Evolutionary conservation across 495 filamentous ascomycete species (phyloP), one percentile per base, ranked within the genome.

Genomic region (Bombardia bombarda): DNA sequence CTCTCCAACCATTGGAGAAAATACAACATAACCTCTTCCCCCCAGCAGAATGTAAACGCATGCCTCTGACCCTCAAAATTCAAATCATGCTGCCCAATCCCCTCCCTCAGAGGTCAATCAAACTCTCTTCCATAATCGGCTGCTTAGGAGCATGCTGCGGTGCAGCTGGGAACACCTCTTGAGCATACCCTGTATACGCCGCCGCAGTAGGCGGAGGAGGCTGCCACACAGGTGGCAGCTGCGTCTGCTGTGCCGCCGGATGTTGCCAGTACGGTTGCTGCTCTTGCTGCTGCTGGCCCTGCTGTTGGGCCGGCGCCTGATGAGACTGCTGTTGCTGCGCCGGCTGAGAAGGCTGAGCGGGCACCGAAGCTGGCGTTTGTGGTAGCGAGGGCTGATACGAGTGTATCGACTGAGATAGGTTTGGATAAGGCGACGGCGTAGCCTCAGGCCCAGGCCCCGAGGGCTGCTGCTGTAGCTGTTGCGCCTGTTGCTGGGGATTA

Each of bases 101-200:
- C n/a, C n/a, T n/a, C n/a, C n/a, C 3, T 63, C 65, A 87, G 43
- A 87, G 67, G 57, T 97, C 90, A 65, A 97, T 97, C 61, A 97
- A 66, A 53, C 84, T 89, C 64, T 97, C 90, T 63, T 97, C 90
- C 43, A 87, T 71, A 12, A 78, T 74, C 9, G 78, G 71, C 42
- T 78, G 69, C 43, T 75, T 72, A 23, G 78, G 71, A 50, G 84
- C 74, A 51, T 78, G 79, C 25, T 70, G 69, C 23, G 79, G 78
- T 39, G 73, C 84, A 1, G 69, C 63, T 32, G 83, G 81, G 56
- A 87, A 82, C 30, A 77, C 60, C 28, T 85, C 77, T 50, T 80
- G 75, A 3, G 67, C 69, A 51, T 84, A 87, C 8, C 79, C 70
- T 3, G 61, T 51, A 43, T 79, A 71, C 7, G 72, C 62, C 5